phyloP scores from a whole-genome alignment of 495 filamentous ascomycete species.

The Neurospora tetraspora region DNA sequence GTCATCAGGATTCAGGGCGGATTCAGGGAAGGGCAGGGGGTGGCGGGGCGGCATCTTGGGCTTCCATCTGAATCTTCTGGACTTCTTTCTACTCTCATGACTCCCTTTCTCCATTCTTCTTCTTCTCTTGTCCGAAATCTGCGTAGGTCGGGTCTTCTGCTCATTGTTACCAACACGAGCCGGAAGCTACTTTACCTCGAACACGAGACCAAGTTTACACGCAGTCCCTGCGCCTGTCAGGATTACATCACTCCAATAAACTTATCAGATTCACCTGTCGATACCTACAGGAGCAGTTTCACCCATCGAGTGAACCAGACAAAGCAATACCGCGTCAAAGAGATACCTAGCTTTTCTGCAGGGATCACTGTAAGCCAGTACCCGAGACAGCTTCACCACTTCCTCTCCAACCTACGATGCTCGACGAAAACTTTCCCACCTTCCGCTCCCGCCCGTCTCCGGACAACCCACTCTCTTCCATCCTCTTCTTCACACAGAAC shows the following conservation, averaged over 20 bases:
- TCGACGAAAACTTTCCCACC: slow-evolving; percentile 88
- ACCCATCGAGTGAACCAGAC: not conserved
- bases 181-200: not conserved
- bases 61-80: not conserved
- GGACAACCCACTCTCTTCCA: slow-evolving; percentile 40
- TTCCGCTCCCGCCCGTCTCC: slow-evolving; percentile 31
- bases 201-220: not conserved
- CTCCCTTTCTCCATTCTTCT: not conserved
- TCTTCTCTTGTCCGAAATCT: not conserved
- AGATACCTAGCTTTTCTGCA: not conserved
- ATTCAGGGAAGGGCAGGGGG: not conserved
- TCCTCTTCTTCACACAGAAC: slow-evolving; percentile 65
- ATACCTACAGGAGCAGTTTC: not conserved
- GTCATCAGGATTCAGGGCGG: not conserved
- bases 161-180: not conserved
- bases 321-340: not conserved
- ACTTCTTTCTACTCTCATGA: not conserved
- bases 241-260: not conserved
- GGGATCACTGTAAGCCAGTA: not conserved
- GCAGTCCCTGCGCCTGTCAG: not conserved
- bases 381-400: not conserved
- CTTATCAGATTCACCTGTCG: not conserved
- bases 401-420: slow-evolving; percentile 42
- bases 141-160: not conserved
- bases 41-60: not conserved